These are phyloP conservation scores for Byssothecium circinans DNA, from an alignment of 2,329 filamentous ascomycete species.

Conservation along the genomic window DNA sequence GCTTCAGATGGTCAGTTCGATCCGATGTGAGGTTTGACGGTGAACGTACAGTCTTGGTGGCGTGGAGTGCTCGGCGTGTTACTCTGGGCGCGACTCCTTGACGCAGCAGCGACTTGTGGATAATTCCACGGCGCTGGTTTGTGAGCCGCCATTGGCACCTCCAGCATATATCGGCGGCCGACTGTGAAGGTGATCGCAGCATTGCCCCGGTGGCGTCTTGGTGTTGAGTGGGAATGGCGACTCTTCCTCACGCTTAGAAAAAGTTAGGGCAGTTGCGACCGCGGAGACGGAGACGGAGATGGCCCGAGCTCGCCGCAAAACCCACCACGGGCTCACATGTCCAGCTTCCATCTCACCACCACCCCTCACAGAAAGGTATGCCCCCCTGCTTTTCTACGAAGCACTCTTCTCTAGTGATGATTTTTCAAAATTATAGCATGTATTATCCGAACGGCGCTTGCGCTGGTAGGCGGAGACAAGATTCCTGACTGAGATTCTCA, in stretches of 20 bases:
- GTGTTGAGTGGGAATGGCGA: slow-evolving; percentile 1
- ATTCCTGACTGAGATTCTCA: slow-evolving; percentile 33
- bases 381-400: background rate
- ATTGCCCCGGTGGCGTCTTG: too few species aligned
- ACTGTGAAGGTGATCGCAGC: slow-evolving; percentile 18
- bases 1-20: slow-evolving; percentile 20
- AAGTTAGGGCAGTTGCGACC: background rate
- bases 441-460: slow-evolving; percentile 50
- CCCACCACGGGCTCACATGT: slow-evolving; percentile 22
- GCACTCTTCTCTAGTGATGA: slow-evolving; percentile 34
- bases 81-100: slow-evolving; percentile 12
- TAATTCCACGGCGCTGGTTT: slow-evolving; percentile 3
- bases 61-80: slow-evolving; percentile 26
- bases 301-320: slow-evolving; percentile 20
- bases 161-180: slow-evolving; percentile 23
- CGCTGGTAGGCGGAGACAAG: slow-evolving; percentile 34
- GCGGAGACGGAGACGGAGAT: slow-evolving; percentile 13
- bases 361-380: slow-evolving; percentile 18
- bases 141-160: slow-evolving; percentile 29
- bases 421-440: slow-evolving; percentile 49
- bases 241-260: background rate
- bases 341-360: slow-evolving; percentile 7
- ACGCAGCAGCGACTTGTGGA: slow-evolving; percentile 3
- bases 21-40: background rate
- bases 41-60: slow-evolving; percentile 20